Evolutionary conservation across 75 land plant species (phyloP).

Genomic region (Gnetum montanum): DNA sequence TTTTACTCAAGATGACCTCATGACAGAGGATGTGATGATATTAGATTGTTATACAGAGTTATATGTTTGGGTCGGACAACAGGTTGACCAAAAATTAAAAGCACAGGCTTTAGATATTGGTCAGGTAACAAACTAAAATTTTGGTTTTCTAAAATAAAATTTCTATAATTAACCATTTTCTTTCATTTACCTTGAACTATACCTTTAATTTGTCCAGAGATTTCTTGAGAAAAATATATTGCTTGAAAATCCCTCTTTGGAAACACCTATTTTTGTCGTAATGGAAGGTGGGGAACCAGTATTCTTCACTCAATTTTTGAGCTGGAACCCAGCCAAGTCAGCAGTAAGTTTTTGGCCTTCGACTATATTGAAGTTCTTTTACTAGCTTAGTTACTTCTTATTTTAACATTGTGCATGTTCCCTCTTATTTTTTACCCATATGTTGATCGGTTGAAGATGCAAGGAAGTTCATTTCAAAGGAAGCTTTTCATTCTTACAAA

Average conservation of each 20-base stretch:
- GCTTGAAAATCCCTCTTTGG: slow-evolving; percentile 10
- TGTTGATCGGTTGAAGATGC: no score
- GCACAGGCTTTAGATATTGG: slow-evolving; percentile 72
- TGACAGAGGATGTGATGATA: slow-evolving; percentile 37
- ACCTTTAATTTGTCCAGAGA: no score
- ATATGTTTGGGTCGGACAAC: slow-evolving; percentile 86
- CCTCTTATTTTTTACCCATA: no score
- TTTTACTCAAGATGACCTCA: slow-evolving; percentile 2
- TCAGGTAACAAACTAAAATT: slow-evolving; percentile 33
- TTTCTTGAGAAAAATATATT: slow-evolving; percentile 4
- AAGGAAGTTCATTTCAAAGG: no score
- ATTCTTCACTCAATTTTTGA: slow-evolving; percentile 10
- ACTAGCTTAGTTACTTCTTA: no score
- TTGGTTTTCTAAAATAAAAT: not conserved
- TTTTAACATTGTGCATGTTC: no score
- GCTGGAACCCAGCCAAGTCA: slow-evolving; percentile 6
- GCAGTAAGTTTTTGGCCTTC: no score
- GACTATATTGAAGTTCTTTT: no score
- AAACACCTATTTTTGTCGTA: slow-evolving; percentile 12
- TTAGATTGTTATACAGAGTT: slow-evolving; percentile 75
- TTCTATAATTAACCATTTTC: not conserved
- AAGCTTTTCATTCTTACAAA: not conserved
- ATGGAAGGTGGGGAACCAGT: slow-evolving; percentile 12
- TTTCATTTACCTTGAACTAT: no score
- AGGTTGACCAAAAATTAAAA: slow-evolving; percentile 62